phyloP scores from a whole-genome alignment of 1,139 yeast species.

The Blastobotrys serpentis region DNA sequence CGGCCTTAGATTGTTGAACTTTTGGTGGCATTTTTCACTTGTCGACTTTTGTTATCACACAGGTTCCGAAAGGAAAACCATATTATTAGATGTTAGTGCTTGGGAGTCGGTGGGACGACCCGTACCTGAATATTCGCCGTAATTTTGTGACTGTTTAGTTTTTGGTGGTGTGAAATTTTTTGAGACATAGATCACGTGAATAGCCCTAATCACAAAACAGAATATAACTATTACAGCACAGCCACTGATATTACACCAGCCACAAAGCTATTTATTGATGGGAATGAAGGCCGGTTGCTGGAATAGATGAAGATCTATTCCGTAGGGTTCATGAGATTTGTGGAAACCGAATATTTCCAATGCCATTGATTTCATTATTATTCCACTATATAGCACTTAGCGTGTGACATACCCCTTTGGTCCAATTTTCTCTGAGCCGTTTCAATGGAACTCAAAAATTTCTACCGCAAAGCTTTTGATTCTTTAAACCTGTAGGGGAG shows the following conservation, averaged over 20 bases:
- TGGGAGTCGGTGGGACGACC: not conserved
- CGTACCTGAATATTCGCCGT: not conserved
- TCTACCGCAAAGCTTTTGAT: no score
- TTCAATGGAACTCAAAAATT: no score
- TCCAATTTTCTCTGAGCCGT: no score
- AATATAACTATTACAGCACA: not conserved
- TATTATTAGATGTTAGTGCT: not conserved
- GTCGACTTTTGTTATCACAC: conserved; percentile 2
- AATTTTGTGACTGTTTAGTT: conserved; percentile 5
- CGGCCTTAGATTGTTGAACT: conserved; percentile 98
- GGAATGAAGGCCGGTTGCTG: not conserved
- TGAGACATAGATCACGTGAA: not conserved
- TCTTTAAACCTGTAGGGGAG: no score
- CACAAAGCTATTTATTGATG: no score
- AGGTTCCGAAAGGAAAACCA: conserved; percentile 3
- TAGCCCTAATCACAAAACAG: not conserved
- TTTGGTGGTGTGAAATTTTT: conserved; percentile 1
- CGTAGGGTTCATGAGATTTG: no score
- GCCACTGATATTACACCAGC: conserved; percentile 1
- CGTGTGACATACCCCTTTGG: no score
- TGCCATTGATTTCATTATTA: no score
- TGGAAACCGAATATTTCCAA: no score
- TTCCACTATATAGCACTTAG: no score
- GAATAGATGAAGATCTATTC: no score
- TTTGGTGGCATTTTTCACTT: conserved; percentile 83